Percentiles rank a stretch among this genome's conserved stretches.
phyloP scores from a whole-genome alignment of 768 basidiomycete genomes.

The Lactarius pseudohatsudake region DNA sequence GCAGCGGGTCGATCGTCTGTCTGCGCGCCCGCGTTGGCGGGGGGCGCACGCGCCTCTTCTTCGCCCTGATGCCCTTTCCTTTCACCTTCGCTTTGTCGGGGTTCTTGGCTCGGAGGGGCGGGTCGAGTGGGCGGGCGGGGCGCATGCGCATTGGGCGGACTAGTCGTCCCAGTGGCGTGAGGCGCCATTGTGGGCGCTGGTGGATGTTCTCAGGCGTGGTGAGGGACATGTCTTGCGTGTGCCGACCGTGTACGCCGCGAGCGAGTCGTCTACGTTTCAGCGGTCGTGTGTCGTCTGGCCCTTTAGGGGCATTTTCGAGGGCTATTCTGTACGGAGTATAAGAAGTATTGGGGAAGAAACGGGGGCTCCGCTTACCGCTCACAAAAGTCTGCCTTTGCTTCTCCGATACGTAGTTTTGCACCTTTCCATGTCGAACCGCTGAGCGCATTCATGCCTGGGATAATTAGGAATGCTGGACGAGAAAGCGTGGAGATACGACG shows the following conservation, averaged over 20 bases:
- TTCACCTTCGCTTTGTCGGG: constrained; percentile 34
- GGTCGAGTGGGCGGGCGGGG: constrained; percentile 56
- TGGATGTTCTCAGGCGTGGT: constrained; percentile 58
- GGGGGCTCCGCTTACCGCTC: constrained; percentile 48
- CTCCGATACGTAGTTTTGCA: constrained; percentile 77
- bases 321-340: constrained; percentile 35
- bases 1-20: constrained; percentile 68
- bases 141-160: constrained; percentile 70
- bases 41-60: constrained; percentile 44
- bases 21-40: constrained; percentile 59
- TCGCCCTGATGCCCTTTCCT: constrained; percentile 34
- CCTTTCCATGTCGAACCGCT: constrained; percentile 89
- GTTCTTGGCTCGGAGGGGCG: constrained; percentile 26
- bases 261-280: constrained; percentile 45
- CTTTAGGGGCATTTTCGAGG: constrained; percentile 38
- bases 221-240: constrained; percentile 63
- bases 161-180: constrained; percentile 63
- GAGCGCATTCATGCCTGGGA: constrained; percentile 65
- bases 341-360: constrained; percentile 20
- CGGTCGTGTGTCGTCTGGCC: constrained; percentile 37
- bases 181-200: constrained; percentile 61
- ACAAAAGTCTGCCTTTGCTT: constrained; percentile 73
- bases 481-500: not conserved
- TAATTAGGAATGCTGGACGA: not conserved
- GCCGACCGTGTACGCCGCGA: constrained; percentile 40